Evolutionary conservation across 2,329 filamentous ascomycete genomes (phyloP), one percentile per base, ranked within the genome.

Genomic region (Balansia obtecta): DNA sequence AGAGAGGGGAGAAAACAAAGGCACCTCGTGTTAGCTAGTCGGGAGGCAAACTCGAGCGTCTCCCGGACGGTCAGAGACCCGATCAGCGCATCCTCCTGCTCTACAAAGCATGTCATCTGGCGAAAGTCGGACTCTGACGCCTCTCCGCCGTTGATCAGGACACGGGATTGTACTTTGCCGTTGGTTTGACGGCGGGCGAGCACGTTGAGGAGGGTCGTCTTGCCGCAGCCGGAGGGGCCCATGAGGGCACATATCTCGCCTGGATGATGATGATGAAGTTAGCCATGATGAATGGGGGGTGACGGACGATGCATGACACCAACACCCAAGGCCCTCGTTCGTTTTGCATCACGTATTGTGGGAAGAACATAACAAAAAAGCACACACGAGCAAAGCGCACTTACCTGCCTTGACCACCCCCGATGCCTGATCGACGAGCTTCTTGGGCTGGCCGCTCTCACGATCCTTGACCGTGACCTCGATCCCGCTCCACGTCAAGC

Each of bases 21-120:
- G 56, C 65, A 78, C 77, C 71, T 73, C 1, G 75, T 62, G 65
- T 57, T 84, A 58, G 53, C 81, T 67, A 94, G 75, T 30, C 83
- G 77, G 0, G 87, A 85, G 0, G 86, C 84, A 63, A 94, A 94
- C 54, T 81, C 70, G 53, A 95, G 68, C 0, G 88, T 94, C 69
- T 94, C 88, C 30, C 77, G 73, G 9, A 91, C 86, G 0, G 88
- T 94, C 55, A 94, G 71, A 0, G 84, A 84, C 4, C 88, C 88
- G 47, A 91, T 85, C 12, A 94, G 73, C 1, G 86, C 83, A 70
- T 95, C 88, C 56, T 94, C 87, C 64, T 95, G 88, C 69, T 95
- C 88, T 20, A 94, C 88, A 61, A 89, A 94, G 45, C 80, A 80
- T 50, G 79, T 84, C 46, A 91, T 72, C 45, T 77, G 72, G 16